Percentiles rank a stretch among this genome's conserved stretches.
These are phyloP conservation scores for Eutypa lata DNA, from an alignment of 2,329 filamentous ascomycete genomes.

Conservation along the genomic window DNA sequence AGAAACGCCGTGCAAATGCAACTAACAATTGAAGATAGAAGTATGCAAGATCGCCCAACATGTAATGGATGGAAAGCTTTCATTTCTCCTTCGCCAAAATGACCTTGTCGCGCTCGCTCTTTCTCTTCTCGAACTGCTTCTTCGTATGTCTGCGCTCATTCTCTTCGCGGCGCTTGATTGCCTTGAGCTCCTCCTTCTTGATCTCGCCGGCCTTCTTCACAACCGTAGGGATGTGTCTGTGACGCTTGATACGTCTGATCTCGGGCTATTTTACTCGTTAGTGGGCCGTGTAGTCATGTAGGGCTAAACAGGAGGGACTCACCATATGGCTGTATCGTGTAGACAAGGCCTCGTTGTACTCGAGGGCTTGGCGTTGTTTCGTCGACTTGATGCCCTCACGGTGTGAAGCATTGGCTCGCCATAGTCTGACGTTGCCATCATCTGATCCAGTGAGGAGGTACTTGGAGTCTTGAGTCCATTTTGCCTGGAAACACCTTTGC, in stretches of 20 bases:
- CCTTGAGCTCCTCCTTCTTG: constrained; percentile 82
- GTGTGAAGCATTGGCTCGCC: constrained; percentile 82
- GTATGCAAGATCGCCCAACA: neutral
- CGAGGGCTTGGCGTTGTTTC: constrained; percentile 79
- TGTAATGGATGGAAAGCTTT: no score
- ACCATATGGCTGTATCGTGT: constrained; percentile 85
- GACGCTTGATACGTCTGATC: constrained; percentile 82
- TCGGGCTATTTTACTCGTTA: constrained; percentile 55
- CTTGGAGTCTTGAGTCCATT: constrained; percentile 84
- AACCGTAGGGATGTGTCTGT: constrained; percentile 86
- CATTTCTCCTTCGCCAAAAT: constrained; percentile 65
- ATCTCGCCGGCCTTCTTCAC: constrained; percentile 96
- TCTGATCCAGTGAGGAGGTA: constrained; percentile 90
- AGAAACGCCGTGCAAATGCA: constrained; percentile 14
- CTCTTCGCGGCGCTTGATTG: constrained; percentile 87
- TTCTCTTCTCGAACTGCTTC: constrained; percentile 72
- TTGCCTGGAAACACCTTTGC: constrained; percentile 41
- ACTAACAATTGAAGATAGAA: neutral
- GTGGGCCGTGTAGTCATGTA: neutral
- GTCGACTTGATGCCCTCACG: constrained; percentile 83
- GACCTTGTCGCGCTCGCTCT: constrained; percentile 89
- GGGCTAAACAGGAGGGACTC: constrained; percentile 5
- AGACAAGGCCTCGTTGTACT: constrained; percentile 85
- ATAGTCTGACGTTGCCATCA: constrained; percentile 87
- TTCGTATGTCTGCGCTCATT: constrained; percentile 90